Evolutionary conservation across 345 rosid genomes (phyloP), one percentile per base, ranked within the genome.

Genomic region (Gossypioides kirkii): DNA sequence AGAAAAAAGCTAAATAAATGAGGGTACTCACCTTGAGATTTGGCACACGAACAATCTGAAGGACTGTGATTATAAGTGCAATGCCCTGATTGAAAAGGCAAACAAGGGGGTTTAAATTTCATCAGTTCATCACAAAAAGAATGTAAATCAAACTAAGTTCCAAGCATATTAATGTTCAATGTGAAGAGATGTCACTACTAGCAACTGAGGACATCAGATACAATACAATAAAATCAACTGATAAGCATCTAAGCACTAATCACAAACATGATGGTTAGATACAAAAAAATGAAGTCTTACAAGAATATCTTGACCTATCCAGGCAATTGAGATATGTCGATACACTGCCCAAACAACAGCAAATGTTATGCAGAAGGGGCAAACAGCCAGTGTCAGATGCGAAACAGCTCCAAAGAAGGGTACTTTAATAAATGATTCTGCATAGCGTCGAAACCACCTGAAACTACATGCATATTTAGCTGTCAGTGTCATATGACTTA

Each of bases 261-360:
- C 49, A 25, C 28, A 23, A 56, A 58, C 46, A 55, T 16, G 32
- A 71, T 41, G 52, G 3, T 43, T 43, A 45, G 75, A 26, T 16
- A 2, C 26, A 46, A 60, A 41, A 53, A 72, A 26, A 72, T 68
- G 56, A 64, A 6, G 17, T 79, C 96, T 92, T 86, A 95, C 98
- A 84, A 95, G 99, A 79, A 95, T 87, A 82, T 95, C 97, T 95
- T 95, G 98, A 72, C 97, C 99, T 79, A 95, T 95, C 98, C 98
- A 95, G 79, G 99, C 97, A 79, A 82, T 86, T 46, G 92, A 78
- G 81, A 64, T 64, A 66, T 69, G 84, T 25, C 98, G 93, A 74
- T 73, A 83, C 55, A 88, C 84, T 74, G 96, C 98, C 99, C 99
- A 95, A 47, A 88, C 77, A 71, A 88, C 94, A 70, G 99, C 86